A percentile compares a stretch with the other conserved stretches of the same genome.
Conservation (phyloP, 2,329 filamentous ascomycete species). For the Cadophora gregata region DNA sequence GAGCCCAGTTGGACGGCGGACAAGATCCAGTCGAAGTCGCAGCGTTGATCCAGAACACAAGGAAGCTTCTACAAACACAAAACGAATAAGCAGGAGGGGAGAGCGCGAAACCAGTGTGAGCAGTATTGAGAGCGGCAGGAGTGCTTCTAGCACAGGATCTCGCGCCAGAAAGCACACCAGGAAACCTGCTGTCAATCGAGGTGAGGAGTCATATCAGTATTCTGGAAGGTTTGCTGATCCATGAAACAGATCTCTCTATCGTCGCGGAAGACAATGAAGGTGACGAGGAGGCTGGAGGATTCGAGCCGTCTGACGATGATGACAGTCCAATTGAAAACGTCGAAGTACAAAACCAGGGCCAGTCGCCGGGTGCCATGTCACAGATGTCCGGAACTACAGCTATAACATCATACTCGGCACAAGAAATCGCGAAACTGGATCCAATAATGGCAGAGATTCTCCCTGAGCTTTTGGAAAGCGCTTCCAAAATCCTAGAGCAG, state of each 20-base stretch:
- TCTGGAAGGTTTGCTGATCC: slow-evolving; percentile 19
- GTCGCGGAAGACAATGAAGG: slow-evolving; percentile 37
- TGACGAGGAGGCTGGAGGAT: slow-evolving; percentile 11
- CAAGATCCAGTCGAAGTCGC: slow-evolving; percentile 47
- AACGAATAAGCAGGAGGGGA: slow-evolving; percentile 15
- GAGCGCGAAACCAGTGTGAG: slow-evolving; percentile 37
- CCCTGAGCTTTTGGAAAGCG: slow-evolving; percentile 46
- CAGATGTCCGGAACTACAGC: slow-evolving; percentile 39
- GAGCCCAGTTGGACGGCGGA: slow-evolving; percentile 33
- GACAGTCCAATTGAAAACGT: slow-evolving; percentile 22
- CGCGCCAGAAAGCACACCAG: slow-evolving; percentile 33
- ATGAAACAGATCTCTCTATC: slow-evolving; percentile 37
- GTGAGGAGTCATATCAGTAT: slow-evolving; percentile 20
- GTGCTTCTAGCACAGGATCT: slow-evolving; percentile 27
- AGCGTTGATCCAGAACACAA: slow-evolving; percentile 45
- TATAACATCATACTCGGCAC: slow-evolving; percentile 30
- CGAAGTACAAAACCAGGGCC: slow-evolving; percentile 16
- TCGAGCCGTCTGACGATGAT: slow-evolving; percentile 12
- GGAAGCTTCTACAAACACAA: slow-evolving; percentile 21
- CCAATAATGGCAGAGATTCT: slow-evolving; percentile 48
- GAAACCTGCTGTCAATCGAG: slow-evolving; percentile 26
- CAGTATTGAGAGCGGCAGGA: slow-evolving; percentile 34
- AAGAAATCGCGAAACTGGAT: slow-evolving; percentile 44
- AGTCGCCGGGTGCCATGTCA: slow-evolving; percentile 32
- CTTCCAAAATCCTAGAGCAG: slow-evolving; percentile 46